Conservation (phyloP, 768 basidiomycete species). For the Trametes villosa region DNA sequence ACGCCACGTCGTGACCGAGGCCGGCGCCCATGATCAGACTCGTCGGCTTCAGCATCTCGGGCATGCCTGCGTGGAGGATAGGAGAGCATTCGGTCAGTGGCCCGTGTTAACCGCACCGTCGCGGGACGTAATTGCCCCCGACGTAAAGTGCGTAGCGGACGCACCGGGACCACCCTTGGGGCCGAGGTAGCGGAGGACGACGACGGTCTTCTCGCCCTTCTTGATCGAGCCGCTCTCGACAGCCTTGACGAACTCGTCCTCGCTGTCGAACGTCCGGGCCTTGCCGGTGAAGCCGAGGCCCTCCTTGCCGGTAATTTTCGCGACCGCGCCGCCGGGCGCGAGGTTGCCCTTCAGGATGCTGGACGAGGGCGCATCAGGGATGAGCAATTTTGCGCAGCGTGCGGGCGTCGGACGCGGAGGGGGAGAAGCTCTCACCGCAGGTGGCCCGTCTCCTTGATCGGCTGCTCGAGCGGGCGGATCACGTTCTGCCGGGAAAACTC, state of each 20-base stretch:
- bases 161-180: slow-evolving; percentile 95
- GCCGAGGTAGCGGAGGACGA: slow-evolving; percentile 93
- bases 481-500: slow-evolving; percentile 74
- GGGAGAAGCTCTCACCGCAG: slow-evolving; percentile 78
- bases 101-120: background rate
- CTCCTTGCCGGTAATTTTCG: slow-evolving; percentile 97
- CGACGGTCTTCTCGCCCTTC: slow-evolving; percentile 95
- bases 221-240: slow-evolving; percentile 89
- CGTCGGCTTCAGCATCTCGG: slow-evolving; percentile 99
- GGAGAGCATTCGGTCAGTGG: slow-evolving; percentile 15
- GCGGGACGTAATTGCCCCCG: background rate
- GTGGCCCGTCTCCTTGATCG: slow-evolving; percentile 90
- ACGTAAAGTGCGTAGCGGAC: slow-evolving; percentile 29
- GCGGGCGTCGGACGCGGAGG: background rate
- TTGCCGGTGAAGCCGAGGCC: slow-evolving; percentile 88
- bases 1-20: slow-evolving; percentile 93
- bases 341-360: slow-evolving; percentile 92
- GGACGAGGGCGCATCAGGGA: slow-evolving; percentile 6
- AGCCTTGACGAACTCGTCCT: slow-evolving; percentile 85
- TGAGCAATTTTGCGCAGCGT: background rate
- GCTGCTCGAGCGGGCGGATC: slow-evolving; percentile 83
- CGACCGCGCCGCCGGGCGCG: slow-evolving; percentile 93
- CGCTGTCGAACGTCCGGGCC: slow-evolving; percentile 90
- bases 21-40: slow-evolving; percentile 99
- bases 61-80: slow-evolving; percentile 71